Evolutionary conservation across 2,329 filamentous ascomycete genomes (phyloP), one percentile per base, ranked within the genome.

Genomic region (Didymella keratinophila): DNA sequence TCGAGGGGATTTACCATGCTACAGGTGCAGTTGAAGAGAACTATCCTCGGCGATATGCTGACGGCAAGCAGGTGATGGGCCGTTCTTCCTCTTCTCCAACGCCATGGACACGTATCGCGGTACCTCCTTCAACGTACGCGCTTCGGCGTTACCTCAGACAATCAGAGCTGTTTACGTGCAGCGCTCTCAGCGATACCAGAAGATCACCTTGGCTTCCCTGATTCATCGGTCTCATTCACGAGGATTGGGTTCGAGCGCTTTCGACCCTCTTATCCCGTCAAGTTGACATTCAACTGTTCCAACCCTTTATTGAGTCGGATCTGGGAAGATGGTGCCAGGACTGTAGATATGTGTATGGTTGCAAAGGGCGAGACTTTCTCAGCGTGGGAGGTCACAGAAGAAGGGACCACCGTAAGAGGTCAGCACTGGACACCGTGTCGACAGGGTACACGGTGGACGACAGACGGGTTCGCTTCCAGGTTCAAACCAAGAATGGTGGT

Each of bases 341-440:
- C 58, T 9, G 58, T 61, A 20, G 58, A 61, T 18, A 53, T 54
- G 49, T 61, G 58, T 20, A 57, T 49, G 4, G 53, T 61, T 16
- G 27, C 25, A 2, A 42, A 43, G 7, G 53, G 46, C 10, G 58
- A 61, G 41, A 61, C 58, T 20, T 36, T 50, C 4, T 50, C 58
- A 5, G 58, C 58, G n/a, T 61, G 58, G 58, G 39, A 61, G 14
- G 49, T 57, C 12, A 54, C 50, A 11, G 41, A 50, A 7, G 18
- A 47, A 4, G 58, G 58, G 11, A 61, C 53, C 14, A 45, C 16
- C 32, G 53, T 61, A 4, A 25, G 51, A 20, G 58, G 58, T 32
- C 53, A 57, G n/a, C 58, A 61, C 18, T 61, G 58, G 58, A 53
- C 58, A 16, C 58, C 58, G 11, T 61, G 53, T 46, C 52, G 58